Evolutionary conservation across 1,284 basidiomycete genomes (phyloP).

Genomic region (Ceratobasidium sp.): DNA sequence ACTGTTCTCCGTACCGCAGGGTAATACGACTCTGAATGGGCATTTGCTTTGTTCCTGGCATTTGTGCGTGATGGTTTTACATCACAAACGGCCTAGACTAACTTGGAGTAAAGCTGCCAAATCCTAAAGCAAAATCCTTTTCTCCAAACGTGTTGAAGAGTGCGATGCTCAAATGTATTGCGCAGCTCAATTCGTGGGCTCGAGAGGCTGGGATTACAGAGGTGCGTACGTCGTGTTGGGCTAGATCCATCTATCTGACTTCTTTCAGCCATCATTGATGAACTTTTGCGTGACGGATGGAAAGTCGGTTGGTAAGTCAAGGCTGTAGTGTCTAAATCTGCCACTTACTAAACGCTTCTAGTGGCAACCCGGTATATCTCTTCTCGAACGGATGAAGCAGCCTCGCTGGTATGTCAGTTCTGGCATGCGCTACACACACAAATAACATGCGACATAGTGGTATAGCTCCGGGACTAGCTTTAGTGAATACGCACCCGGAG

Average conservation of each 20-base stretch:
- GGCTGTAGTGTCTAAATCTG: neutral
- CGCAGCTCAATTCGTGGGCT: constrained; percentile 77
- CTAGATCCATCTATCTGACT: neutral
- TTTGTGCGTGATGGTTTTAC: constrained; percentile 63
- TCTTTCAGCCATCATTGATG: constrained; percentile 80
- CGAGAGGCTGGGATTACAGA: constrained; percentile 75
- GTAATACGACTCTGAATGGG: constrained; percentile 98
- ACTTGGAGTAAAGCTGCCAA: constrained; percentile 66
- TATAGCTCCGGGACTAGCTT: constrained; percentile 95
- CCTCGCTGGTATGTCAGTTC: constrained; percentile 73
- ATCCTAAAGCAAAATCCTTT: constrained; percentile 76
- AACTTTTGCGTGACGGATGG: constrained; percentile 98
- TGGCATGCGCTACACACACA: neutral
- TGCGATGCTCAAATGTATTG: constrained; percentile 88
- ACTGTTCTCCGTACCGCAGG: constrained; percentile 83
- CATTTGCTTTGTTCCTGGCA: constrained; percentile 88
- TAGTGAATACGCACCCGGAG: constrained; percentile 85
- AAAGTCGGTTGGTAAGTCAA: constrained; percentile 65
- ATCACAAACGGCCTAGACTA: neutral
- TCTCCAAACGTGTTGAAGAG: constrained; percentile 67
- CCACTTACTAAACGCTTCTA: neutral
- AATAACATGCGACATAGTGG: constrained; percentile 62
- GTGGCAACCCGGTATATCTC: constrained; percentile 96
- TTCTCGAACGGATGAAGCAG: constrained; percentile 89
- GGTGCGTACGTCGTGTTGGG: constrained; percentile 52